A percentile compares a stretch with the other conserved stretches of the same genome.
These are phyloP conservation scores for Penicillium sp. DNA, from an alignment of 2,329 filamentous ascomycete genomes.

Conservation along the genomic window DNA sequence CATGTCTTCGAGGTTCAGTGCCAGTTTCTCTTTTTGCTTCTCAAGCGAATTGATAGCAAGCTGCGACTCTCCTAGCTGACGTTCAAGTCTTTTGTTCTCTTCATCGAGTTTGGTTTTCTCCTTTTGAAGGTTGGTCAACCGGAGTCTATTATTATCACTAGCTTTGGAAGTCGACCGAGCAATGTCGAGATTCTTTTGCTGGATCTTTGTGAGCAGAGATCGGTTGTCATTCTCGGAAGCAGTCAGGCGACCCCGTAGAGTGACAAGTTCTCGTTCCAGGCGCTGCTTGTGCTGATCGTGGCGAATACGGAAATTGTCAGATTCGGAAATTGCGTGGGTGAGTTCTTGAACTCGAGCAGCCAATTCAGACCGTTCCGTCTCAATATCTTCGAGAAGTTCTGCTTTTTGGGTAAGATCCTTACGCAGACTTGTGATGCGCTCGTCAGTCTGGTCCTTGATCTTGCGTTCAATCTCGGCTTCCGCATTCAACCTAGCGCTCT, in stretches of 20 bases:
- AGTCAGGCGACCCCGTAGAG: slow-evolving; percentile 82
- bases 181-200: slow-evolving; percentile 96
- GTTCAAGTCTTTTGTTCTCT: slow-evolving; percentile 76
- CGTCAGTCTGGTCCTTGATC: slow-evolving; percentile 75
- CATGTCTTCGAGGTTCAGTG: slow-evolving; percentile 85
- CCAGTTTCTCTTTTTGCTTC: slow-evolving; percentile 92
- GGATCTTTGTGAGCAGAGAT: slow-evolving; percentile 91
- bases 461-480: slow-evolving; percentile 80
- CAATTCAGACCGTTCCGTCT: slow-evolving; percentile 76
- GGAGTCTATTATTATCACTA: slow-evolving; percentile 78
- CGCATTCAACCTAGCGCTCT: slow-evolving; percentile 82
- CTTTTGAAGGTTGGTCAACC: slow-evolving; percentile 74
- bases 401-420: slow-evolving; percentile 81
- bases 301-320: slow-evolving; percentile 84
- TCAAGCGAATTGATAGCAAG: slow-evolving; percentile 80
- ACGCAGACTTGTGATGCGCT: slow-evolving; percentile 76
- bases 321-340: slow-evolving; percentile 84
- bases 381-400: slow-evolving; percentile 75
- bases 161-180: slow-evolving; percentile 85
- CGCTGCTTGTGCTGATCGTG: slow-evolving; percentile 95
- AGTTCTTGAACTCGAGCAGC: slow-evolving; percentile 81
- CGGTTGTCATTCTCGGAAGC: slow-evolving; percentile 97
- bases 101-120: slow-evolving; percentile 86
- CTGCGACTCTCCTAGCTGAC: slow-evolving; percentile 85
- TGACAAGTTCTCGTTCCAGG: slow-evolving; percentile 86